Conservation (phyloP, 768 basidiomycete genomes). For the Russula vinacea region DNA sequence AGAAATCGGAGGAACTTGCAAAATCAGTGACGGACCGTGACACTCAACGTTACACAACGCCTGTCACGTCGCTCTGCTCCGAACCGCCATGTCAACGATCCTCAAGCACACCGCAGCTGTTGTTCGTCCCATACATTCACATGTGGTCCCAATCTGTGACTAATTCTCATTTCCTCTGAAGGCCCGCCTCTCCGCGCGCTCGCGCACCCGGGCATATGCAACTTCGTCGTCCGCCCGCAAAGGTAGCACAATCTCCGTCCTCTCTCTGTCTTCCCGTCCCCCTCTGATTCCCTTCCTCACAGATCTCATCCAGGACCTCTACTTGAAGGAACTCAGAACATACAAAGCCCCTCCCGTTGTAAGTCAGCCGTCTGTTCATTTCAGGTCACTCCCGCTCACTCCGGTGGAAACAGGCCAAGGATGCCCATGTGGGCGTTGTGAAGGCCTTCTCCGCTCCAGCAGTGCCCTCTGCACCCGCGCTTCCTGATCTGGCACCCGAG, state of each 20-base stretch:
- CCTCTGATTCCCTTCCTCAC: constrained; percentile 26
- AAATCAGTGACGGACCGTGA: not conserved
- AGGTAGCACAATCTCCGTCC: constrained; percentile 45
- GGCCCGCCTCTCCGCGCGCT: constrained; percentile 50
- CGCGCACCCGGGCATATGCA: constrained; percentile 53
- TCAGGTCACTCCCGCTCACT: constrained; percentile 7
- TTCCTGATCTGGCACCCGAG: constrained; percentile 89
- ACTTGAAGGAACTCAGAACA: constrained; percentile 81
- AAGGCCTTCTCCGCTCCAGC: constrained; percentile 77
- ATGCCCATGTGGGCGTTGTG: constrained; percentile 85
- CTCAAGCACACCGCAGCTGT: constrained; percentile 57
- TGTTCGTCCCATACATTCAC: constrained; percentile 20
- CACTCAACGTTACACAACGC: not conserved
- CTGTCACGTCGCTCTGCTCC: not conserved
- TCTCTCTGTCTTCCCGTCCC: constrained; percentile 11
- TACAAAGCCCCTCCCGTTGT: constrained; percentile 80
- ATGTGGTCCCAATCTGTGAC: constrained; percentile 13
- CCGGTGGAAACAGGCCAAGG: constrained; percentile 59
- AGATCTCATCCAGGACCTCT: constrained; percentile 94
- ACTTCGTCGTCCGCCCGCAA: constrained; percentile 58
- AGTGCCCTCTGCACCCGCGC: constrained; percentile 66
- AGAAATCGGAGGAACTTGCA: not conserved
- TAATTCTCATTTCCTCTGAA: constrained; percentile 31
- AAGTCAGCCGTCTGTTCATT: constrained; percentile 37
- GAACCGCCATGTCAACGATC: constrained; percentile 53